A percentile compares a stretch with the other conserved stretches of the same genome.
These are phyloP conservation scores for Lodderomyces metapsilosis DNA, from an alignment of 1,139 yeast genomes.

Conservation along the genomic window DNA sequence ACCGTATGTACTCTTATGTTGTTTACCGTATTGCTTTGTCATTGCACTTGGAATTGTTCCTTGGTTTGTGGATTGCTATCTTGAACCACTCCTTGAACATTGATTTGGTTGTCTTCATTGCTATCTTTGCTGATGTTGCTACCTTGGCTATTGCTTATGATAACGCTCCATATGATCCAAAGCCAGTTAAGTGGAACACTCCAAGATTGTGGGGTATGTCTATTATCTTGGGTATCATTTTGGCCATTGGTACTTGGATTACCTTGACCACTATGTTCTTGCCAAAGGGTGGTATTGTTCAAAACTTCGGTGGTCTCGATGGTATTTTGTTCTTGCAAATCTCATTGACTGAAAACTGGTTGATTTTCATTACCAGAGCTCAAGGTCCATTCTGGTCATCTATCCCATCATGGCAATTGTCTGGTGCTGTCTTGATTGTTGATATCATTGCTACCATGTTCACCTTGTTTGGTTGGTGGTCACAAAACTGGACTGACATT, in stretches of 20 bases:
- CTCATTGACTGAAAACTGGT: conserved; percentile 93
- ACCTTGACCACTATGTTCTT: conserved; percentile 88
- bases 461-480: conserved; percentile 96
- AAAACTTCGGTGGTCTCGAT: conserved; percentile 90
- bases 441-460: conserved; percentile 89
- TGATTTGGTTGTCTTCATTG: conserved; percentile 89
- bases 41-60: conserved; percentile 86
- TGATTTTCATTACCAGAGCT: conserved; percentile 93
- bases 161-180: conserved; percentile 96
- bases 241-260: conserved; percentile 91
- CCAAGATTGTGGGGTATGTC: conserved; percentile 98
- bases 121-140: conserved; percentile 94
- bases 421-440: conserved; percentile 88
- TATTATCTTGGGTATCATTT: conserved; percentile 71
- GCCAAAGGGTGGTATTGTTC: conserved; percentile 74
- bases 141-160: conserved; percentile 94
- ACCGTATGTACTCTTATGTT: conserved; percentile 96
- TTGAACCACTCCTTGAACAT: conserved; percentile 79
- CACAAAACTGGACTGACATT: conserved; percentile 95
- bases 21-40: conserved; percentile 95
- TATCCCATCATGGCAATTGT: conserved; percentile 88
- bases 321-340: conserved; percentile 91
- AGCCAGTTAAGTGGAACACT: conserved; percentile 98
- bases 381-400: conserved; percentile 96
- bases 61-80: conserved; percentile 93